Evolutionary conservation across 2,329 filamentous ascomycete genomes (phyloP), one percentile per base, ranked within the genome.

Genomic region (Pseudocercospora pini-densiflorae): DNA sequence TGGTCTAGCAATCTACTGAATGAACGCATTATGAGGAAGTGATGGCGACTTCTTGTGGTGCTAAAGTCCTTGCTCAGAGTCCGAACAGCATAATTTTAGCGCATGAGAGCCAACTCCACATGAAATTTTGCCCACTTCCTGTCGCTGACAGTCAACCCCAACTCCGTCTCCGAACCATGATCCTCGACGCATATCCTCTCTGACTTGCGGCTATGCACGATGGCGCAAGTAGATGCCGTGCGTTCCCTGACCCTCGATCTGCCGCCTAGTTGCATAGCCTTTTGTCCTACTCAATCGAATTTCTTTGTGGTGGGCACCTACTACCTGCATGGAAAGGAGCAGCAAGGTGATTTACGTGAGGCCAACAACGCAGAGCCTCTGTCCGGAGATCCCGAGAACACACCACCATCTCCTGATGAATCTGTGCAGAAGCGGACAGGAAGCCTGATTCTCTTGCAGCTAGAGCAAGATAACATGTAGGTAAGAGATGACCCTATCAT

Each of bases 301-400:
- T 87, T 90, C 74, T 89, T 97, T 71, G 83, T 96, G 0, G 86
- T 97, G 57, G 94, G 94, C 45, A 97, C 94, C 1, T 97, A 97
- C 79, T 87, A 90, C 68, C 84, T 97, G 29, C 83, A 93, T 68
- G 84, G 84, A 49, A 75, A 75, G 33, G 61, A 66, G 43, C 60
- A 64, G 36, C 9, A 43, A 66, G 54, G 49, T 14, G 57, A 65
- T 55, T 27, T 55, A 58, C 54, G 54, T 40, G 54, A 58, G 54
- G 54, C 54, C 31, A 40, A n/a, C 29, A 21, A 24, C 12, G 31
- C 55, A 21, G 40, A 16, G 23, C n/a, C 21, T 40, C 7, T 45
- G n/a, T 57, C 47, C 58, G 59, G 43, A 45, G 60, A 54, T 43
- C 21, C 31, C 36, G 49, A 58, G 29, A 6, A 40, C 33, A 31